These are phyloP conservation scores for Narthecium ossifragum DNA, from an alignment of 106 monocot species.

Conservation along the genomic window DNA sequence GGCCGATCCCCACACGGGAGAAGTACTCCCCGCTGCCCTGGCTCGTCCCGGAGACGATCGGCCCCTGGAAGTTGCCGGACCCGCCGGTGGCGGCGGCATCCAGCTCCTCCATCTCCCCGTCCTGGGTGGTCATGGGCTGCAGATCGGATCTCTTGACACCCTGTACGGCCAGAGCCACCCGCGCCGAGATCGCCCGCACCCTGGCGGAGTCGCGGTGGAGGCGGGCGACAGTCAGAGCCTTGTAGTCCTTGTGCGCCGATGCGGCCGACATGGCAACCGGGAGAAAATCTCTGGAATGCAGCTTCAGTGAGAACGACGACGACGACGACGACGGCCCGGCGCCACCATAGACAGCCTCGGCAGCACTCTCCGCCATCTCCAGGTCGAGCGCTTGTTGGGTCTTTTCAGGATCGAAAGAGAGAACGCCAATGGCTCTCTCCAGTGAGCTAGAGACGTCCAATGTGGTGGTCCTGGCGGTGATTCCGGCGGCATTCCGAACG, in stretches of 20 bases:
- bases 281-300: constrained; percentile 52
- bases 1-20: constrained; percentile 56
- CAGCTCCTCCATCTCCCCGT: no score
- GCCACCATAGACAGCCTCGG: background rate
- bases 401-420: constrained; percentile 25
- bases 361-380: background rate
- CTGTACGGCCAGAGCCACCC: constrained; percentile 29
- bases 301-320: constrained; percentile 13
- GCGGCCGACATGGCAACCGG: background rate
- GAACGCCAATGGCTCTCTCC: constrained; percentile 13
- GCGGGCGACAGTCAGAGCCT: constrained; percentile 45
- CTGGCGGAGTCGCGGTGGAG: constrained; percentile 48
- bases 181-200: constrained; percentile 23
- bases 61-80: constrained; percentile 35
- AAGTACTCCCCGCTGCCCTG: constrained; percentile 92
- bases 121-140: constrained; percentile 14
- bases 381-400: constrained; percentile 13
- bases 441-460: constrained; percentile 47
- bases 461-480: constrained; percentile 13
- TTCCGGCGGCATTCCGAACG: background rate
- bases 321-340: background rate
- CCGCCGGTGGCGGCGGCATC: background rate
- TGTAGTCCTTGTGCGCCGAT: constrained; percentile 37
- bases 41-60: constrained; percentile 63
- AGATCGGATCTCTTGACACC: constrained; percentile 38